Percentiles rank a stretch among this genome's conserved stretches.
Conservation (phyloP, 257 asterid species). For the Solanum arcanum region DNA sequence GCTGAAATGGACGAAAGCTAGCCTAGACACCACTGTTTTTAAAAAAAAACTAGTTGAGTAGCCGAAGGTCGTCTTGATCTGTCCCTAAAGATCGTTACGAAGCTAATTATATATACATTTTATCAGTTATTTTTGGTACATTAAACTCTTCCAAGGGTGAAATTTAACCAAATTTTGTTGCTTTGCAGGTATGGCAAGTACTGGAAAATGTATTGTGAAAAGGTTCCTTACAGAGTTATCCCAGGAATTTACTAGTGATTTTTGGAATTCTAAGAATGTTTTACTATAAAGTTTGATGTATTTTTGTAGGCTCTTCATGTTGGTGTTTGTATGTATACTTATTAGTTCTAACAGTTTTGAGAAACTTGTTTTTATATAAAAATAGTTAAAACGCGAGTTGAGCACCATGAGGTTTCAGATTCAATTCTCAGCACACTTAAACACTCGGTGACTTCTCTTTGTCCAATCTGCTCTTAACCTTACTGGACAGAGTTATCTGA, state of each 20-base stretch:
- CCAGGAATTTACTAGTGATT: constrained; percentile 67
- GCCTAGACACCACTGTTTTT: not conserved
- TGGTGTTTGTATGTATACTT: not conserved
- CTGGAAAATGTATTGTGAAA: constrained; percentile 88
- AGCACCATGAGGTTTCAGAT: not conserved
- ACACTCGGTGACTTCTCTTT: not conserved
- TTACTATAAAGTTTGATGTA: not conserved
- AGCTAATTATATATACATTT: not conserved
- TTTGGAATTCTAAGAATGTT: not conserved
- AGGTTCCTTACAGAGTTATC: constrained; percentile 62
- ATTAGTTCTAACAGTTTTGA: not conserved
- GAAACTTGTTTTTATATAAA: not conserved
- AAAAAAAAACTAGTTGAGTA: not conserved
- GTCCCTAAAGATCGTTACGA: not conserved
- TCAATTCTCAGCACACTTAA: not conserved
- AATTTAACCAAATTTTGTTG: not conserved
- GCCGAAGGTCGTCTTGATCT: not conserved
- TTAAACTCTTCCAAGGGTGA: not conserved
- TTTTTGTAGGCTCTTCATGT: not conserved
- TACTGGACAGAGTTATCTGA: not conserved
- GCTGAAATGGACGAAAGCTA: not conserved
- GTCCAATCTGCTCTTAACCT: not conserved
- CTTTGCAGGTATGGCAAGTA: constrained; percentile 76
- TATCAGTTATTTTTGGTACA: not conserved
- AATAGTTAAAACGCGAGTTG: not conserved